Base-by-base conservation (phyloP, 78 protist species). In the Chrysochromulina parva region DNA sequence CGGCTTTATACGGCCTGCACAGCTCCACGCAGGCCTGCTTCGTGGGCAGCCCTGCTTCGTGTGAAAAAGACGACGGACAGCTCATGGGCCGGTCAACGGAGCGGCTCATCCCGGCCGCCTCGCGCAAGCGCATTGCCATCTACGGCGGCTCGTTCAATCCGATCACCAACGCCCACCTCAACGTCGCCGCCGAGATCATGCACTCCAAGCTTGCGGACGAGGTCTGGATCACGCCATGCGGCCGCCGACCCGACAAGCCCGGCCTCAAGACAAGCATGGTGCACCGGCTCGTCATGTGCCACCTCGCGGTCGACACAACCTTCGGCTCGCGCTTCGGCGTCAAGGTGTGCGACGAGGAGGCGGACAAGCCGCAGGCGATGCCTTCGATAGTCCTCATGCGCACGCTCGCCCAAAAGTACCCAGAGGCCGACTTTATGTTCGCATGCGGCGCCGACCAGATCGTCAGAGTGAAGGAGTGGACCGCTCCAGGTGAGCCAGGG, bases 71-170 rank as follows among this genome's bases (percentile, higher is more conserved):
- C 38, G 38, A 38, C 38, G 38, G 38, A 38, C 38, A 38, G 38
- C 38, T 38, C 38, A 38, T 38, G 38, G 38, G 38, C 38, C 38
- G 38, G 62, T 58, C 62, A 13, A 58, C 62, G 7, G 62, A 58
- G 62, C 62, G 62, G 62, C 62, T 58, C 24, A 7, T 58, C 62
- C 24, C 62, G 69, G 28, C 69, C 28, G 7, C 26, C 17, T 10
- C 38, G 73, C 7, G 26, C 38, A 66, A 66, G 74, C 57, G 78
- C 38, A 19, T 87, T 19, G 90, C 90, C 14, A 13, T 87, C 53
- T 57, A 53, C 47, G 90, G 90, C 74, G 90, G 90, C 47, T 10
- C 82, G n/a, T 87, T 47, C 53, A 58, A 87, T n/a, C 90, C 90
- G 38, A 60, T 58, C 48, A 87, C 90, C 16, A 57, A 38, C 60